Evolutionary conservation across 73 alveolate genomes (phyloP).

Genomic region (Paramecium tetraurelia): DNA sequence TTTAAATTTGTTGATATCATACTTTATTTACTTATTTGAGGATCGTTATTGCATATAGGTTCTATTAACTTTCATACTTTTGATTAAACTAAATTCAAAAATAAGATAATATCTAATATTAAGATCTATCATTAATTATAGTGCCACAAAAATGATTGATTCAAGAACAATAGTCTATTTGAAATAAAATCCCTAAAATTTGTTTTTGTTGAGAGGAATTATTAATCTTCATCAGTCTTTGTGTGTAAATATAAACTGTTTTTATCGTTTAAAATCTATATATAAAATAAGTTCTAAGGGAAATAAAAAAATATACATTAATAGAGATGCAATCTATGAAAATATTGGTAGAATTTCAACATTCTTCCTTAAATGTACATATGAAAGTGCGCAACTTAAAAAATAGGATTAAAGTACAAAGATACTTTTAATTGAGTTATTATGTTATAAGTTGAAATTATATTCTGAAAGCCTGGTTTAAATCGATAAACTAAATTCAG

Average conservation of each 20-base stretch:
- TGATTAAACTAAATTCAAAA: background rate
- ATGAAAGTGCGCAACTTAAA: background rate
- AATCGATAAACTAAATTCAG: background rate
- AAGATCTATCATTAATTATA: background rate
- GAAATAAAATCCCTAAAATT: background rate
- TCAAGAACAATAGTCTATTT: background rate
- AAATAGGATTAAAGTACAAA: background rate
- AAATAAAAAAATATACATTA: background rate
- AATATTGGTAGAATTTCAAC: background rate
- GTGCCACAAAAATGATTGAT: background rate
- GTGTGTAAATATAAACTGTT: background rate
- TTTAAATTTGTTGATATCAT: background rate
- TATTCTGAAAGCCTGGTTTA: background rate
- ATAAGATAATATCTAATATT: background rate
- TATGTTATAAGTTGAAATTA: background rate
- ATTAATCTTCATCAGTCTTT: background rate
- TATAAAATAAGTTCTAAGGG: background rate
- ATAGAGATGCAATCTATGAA: background rate
- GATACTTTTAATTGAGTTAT: background rate
- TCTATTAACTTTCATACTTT: background rate
- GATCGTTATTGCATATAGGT: background rate
- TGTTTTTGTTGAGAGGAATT: background rate
- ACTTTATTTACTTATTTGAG: background rate
- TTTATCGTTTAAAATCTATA: background rate
- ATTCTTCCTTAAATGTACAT: background rate